These are phyloP conservation scores for Fusarium piperis DNA, from an alignment of 2,329 filamentous ascomycete species.

Conservation along the genomic window DNA sequence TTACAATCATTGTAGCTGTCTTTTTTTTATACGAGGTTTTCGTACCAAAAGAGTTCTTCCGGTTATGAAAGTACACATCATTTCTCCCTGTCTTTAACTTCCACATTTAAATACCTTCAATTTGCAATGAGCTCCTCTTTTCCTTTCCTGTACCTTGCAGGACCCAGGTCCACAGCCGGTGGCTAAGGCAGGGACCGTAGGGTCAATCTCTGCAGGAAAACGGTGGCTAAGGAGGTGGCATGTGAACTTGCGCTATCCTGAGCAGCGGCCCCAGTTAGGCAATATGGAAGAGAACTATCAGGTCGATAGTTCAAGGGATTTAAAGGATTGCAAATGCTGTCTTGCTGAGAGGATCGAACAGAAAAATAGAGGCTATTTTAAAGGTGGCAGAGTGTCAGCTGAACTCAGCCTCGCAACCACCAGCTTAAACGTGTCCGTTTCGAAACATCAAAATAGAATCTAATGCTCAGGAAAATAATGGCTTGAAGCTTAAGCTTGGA, in stretches of 20 bases:
- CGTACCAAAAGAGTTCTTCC: neutral
- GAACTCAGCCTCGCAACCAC: neutral
- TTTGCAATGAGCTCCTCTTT: neutral
- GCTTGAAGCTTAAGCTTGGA: constrained; percentile 2
- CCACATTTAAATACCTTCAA: neutral
- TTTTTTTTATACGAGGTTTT: neutral
- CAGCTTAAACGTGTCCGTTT: neutral
- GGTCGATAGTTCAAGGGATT: neutral
- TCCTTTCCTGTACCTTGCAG: constrained; percentile 8
- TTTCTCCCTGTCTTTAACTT: neutral
- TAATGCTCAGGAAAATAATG: neutral
- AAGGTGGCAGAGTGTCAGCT: neutral
- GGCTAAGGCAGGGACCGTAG: constrained; percentile 4
- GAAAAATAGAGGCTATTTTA: neutral
- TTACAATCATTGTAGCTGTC: neutral
- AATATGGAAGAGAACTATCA: neutral
- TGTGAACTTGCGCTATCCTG: constrained; percentile 12
- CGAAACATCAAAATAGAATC: neutral
- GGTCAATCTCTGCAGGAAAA: constrained; percentile 13
- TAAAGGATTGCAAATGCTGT: neutral
- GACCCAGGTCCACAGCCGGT: neutral
- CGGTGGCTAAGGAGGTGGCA: constrained; percentile 15
- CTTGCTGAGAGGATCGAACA: neutral
- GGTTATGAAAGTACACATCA: neutral
- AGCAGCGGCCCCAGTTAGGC: neutral